Percentiles rank a stretch among this genome's conserved stretches.
phyloP scores from a whole-genome alignment of 331 rosid species.

The Acacia pycnantha region DNA sequence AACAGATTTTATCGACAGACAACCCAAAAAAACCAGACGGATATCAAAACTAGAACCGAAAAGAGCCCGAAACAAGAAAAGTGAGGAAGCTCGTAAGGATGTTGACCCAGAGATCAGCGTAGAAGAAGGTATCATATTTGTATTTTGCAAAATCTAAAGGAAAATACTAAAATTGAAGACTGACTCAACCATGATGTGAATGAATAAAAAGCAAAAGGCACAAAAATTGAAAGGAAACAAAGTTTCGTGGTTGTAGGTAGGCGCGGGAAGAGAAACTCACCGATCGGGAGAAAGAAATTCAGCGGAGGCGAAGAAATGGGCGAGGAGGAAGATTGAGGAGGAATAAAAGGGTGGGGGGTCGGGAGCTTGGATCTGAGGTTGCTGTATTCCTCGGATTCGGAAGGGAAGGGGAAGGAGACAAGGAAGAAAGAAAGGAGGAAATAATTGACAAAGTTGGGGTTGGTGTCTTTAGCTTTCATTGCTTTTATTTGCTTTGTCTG shows the following conservation, averaged over 20 bases:
- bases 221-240: neutral
- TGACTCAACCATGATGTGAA: neutral
- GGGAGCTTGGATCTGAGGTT: constrained; percentile 19
- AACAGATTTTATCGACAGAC: neutral
- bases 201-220: neutral
- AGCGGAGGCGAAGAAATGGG: neutral
- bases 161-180: neutral
- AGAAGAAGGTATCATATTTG: neutral
- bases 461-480: neutral
- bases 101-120: neutral
- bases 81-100: neutral
- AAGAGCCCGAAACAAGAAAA: neutral
- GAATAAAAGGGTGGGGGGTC: neutral
- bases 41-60: neutral
- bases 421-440: constrained; percentile 15
- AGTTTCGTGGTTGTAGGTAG: neutral
- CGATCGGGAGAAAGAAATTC: neutral
- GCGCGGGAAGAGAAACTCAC: constrained; percentile 25
- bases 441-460: constrained; percentile 24
- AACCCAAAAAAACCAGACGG: neutral
- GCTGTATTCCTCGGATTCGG: constrained; percentile 23
- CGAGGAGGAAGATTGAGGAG: neutral
- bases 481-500: constrained; percentile 19
- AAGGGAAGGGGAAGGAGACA: neutral
- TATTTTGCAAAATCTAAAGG: neutral